Conservation (phyloP, 306 rosid genomes). For the Ziziphus jujuba region DNA sequence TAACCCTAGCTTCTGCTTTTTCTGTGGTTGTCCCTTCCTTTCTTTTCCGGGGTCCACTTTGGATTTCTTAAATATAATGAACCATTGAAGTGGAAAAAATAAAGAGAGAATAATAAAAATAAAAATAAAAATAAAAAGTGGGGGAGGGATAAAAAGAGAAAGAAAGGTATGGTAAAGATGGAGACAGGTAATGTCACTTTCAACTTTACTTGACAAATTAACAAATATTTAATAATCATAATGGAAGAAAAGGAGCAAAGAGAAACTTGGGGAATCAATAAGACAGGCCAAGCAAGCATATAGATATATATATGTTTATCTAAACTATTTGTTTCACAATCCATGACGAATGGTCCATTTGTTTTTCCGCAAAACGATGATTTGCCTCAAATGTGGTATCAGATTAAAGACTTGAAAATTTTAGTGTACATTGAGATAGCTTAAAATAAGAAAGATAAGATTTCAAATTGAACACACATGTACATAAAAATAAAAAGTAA, state of each 20-base stretch:
- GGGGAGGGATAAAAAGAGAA: constrained; percentile 17
- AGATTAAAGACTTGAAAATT: not conserved
- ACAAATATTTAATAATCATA: constrained; percentile 2
- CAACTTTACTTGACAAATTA: constrained; percentile 10
- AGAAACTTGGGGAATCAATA: constrained; percentile 10
- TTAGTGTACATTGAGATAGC: no score
- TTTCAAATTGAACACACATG: no score
- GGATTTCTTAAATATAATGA: not conserved
- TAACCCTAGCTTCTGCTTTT: constrained; percentile 7
- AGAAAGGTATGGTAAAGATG: constrained; percentile 24
- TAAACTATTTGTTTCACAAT: constrained; percentile 4
- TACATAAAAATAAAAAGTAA: no score
- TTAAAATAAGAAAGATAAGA: no score
- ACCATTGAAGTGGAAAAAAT: constrained; percentile 9
- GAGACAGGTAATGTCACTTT: constrained; percentile 28
- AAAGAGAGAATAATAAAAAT: not conserved
- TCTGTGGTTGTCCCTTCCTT: constrained; percentile 16
- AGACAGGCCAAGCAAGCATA: not conserved
- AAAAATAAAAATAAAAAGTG: not conserved
- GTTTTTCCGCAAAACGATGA: not conserved
- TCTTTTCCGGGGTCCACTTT: not conserved
- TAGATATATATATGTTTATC: not conserved
- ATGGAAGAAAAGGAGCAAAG: constrained; percentile 14
- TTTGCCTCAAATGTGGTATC: not conserved
- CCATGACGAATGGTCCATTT: not conserved